Evolutionary conservation across 192 early-diverging fungal species (phyloP), one percentile per base, ranked within the genome.

Genomic region (Coemansia sp.): DNA sequence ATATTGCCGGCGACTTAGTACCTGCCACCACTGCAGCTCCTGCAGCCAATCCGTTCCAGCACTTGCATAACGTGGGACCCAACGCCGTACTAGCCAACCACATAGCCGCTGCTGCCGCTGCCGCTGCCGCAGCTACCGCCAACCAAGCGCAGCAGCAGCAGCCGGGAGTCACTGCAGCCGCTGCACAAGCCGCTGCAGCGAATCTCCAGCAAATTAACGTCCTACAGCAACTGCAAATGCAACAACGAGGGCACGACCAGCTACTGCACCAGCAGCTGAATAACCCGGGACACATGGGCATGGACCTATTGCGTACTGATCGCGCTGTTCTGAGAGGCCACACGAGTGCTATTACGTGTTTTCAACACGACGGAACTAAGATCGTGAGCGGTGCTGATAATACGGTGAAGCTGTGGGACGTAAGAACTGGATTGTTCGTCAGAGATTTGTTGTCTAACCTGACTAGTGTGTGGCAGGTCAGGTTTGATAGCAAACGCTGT

Each of bases 371-470:
- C 73, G 88, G 86, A 11, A 84, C 88, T 34, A 97, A 97, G 53
- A 91, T 98, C 19, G 94, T 98, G 31, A 95, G 93, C 15, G 98
- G 98, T 2, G 93, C 93, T 4, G 98, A 97, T 64, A 92, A 91
- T 6, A 94, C 93, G 0, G 85, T 99, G 29, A 98, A 98, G 73
- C 87, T 98, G 69, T 99, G 98, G 97, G 95, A 99, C 72, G 86
- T 96, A n/a, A 82, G 87, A 14, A 91, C 93, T 19, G 97, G 96
- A 9, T 78, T 87, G 31, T 91, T 92, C 67, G 84, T 93, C 0
- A 85, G 94, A 6, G 95, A 99, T 70, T 78, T 98, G 27, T 78
- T 98, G 19, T 85, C 86, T 0, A 88, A 90, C 21, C 84, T 98
- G 17, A 83, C 85, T 15, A 93, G 95, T 14, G 95, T 99, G 1